Conservation (phyloP, 768 basidiomycete genomes). For the Pisolithus microcarpus region DNA sequence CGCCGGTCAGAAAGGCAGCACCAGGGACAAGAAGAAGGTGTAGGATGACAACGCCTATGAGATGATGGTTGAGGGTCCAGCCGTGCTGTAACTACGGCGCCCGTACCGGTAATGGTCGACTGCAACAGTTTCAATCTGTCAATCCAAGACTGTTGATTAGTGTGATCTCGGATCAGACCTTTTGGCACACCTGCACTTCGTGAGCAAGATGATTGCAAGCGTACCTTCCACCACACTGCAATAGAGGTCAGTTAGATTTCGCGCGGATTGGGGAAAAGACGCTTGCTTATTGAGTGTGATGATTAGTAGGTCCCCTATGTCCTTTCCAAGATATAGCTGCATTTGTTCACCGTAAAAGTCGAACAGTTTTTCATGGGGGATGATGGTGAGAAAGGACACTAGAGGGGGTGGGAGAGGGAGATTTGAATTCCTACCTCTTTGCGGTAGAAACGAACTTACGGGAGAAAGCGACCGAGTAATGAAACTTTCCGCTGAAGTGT, state of each 20-base stretch:
- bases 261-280: neutral
- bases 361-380: slow-evolving; percentile 59
- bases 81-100: neutral
- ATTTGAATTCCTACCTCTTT: neutral
- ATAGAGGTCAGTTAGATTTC: neutral
- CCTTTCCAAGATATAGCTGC: slow-evolving; percentile 41
- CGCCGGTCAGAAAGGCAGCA: slow-evolving; percentile 62
- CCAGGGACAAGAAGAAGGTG: slow-evolving; percentile 70
- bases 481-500: slow-evolving; percentile 33
- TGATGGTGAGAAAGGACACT: slow-evolving; percentile 62
- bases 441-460: slow-evolving; percentile 26
- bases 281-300: slow-evolving; percentile 61
- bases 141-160: neutral
- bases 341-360: slow-evolving; percentile 58
- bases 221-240: slow-evolving; percentile 63
- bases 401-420: neutral
- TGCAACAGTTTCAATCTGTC: slow-evolving; percentile 55
- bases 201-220: slow-evolving; percentile 60
- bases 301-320: slow-evolving; percentile 60
- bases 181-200: slow-evolving; percentile 60
- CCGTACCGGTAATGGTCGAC: slow-evolving; percentile 58
- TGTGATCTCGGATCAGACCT: neutral
- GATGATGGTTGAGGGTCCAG: neutral
- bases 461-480: slow-evolving; percentile 34
- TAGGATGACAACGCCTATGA: slow-evolving; percentile 59